phyloP scores from a whole-genome alignment of 1,284 basidiomycete genomes.

The Tilletia indica region DNA sequence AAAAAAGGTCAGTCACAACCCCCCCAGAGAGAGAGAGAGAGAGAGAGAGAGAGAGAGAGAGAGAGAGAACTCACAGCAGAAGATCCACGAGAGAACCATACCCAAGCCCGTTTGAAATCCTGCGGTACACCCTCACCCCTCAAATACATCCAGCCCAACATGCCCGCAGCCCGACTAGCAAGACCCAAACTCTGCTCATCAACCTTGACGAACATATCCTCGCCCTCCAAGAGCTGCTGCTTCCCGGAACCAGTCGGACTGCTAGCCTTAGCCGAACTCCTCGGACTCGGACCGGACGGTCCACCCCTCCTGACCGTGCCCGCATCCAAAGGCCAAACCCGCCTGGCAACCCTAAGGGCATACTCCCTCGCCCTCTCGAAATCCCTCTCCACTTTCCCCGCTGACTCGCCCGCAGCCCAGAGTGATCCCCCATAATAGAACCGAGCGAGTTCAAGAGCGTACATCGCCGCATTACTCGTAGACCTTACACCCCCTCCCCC shows the following conservation, averaged over 20 bases:
- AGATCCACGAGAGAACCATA: conserved; percentile 91
- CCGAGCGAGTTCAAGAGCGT: conserved; percentile 39
- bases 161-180: conserved; percentile 41
- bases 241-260: neutral
- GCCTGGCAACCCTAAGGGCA: conserved; percentile 32
- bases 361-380: conserved; percentile 36
- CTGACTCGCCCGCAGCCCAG: conserved; percentile 41
- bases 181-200: conserved; percentile 29
- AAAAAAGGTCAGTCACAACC: neutral
- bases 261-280: neutral
- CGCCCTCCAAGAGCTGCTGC: conserved; percentile 18
- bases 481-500: neutral
- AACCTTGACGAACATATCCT: conserved; percentile 37
- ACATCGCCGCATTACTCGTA: conserved; percentile 22
- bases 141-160: conserved; percentile 84
- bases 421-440: conserved; percentile 52
- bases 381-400: conserved; percentile 45
- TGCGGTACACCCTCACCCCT: conserved; percentile 85
- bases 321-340: conserved; percentile 50
- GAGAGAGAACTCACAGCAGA: conserved; percentile 24
- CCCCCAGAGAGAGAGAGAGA: neutral
- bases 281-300: conserved; percentile 9
- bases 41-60: conserved; percentile 3
- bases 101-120: conserved; percentile 74
- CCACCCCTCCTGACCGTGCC: conserved; percentile 35